Percentiles rank a stretch among this genome's conserved stretches.
Conservation (phyloP, 257 asterid species). For the Handroanthus guayacan region DNA sequence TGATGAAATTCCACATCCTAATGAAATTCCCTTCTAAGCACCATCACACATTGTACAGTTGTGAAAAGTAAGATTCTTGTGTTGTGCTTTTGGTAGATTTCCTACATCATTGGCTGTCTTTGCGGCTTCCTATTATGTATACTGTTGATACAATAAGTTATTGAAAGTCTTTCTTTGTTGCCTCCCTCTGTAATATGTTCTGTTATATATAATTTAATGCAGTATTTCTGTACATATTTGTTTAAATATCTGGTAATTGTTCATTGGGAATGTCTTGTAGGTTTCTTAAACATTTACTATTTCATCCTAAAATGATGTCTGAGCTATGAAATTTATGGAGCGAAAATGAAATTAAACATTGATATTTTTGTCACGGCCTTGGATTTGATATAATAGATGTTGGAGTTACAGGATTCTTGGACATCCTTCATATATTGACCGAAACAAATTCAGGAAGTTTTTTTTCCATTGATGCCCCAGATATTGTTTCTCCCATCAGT, state of each 20-base stretch:
- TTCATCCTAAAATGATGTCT: not conserved
- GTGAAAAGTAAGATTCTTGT: conserved; percentile 42
- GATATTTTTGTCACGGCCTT: too few species aligned
- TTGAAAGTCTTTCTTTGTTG: not conserved
- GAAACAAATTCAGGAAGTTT: too few species aligned
- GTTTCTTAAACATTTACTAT: not conserved
- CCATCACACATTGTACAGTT: conserved; percentile 31
- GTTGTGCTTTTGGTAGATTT: conserved; percentile 45
- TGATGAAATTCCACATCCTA: conserved; percentile 31
- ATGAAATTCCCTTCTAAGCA: conserved; percentile 2
- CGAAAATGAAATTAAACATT: too few species aligned
- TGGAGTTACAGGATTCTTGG: too few species aligned
- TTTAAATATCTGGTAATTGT: conserved; percentile 1
- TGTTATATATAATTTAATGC: conserved; percentile 10
- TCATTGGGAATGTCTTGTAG: not conserved
- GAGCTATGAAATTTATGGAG: too few species aligned
- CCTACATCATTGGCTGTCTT: conserved; percentile 21
- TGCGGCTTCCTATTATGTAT: conserved; percentile 26
- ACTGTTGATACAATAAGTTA: conserved; percentile 26
- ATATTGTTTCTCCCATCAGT: too few species aligned
- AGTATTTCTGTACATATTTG: conserved; percentile 36
- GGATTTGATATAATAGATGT: too few species aligned
- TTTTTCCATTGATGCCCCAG: too few species aligned
- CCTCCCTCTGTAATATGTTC: not conserved
- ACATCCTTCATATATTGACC: too few species aligned